Base-by-base conservation (phyloP, 2,329 filamentous ascomycete genomes). In the Alternaria solani region DNA sequence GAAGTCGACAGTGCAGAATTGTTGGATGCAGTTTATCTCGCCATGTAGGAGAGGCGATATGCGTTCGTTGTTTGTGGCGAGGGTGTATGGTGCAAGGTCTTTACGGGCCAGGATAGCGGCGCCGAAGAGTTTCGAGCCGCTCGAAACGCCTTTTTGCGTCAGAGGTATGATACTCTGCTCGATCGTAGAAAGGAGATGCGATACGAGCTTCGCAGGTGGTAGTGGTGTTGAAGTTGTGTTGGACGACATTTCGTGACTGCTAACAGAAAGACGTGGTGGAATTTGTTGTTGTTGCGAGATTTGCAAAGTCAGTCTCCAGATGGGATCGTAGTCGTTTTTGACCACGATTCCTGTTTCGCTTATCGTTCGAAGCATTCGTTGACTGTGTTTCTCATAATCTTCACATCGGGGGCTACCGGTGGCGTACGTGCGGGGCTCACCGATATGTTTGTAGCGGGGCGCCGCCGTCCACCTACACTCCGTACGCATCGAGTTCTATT, bases 1-100 rank as follows among this genome's bases (percentile, higher is more conserved):
- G 23, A 57, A 68, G 41, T 67, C 61, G 41, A 59, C 38, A 1
- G 79, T 79, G 75, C 86, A 87, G 77, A 87, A 87, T 32, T 82
- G 75, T 66, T 87, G 85, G 73, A 88, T 87, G 78, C 85, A 87
- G 73, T 87, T 85, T 73, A 87, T 86, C 65, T 88, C 86, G 61
- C 85, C 86, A 71, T 87, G 86, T 8, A 87, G 79, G 4, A 87
- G 79, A 2, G 86, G 86, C 5, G 85, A 87, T 1, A 71, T 72
- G 11, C 80, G 79, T 71, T 87, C 85, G 72, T 87, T 83, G 78
- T 88, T 88, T 46, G 84, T 87, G 9, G 85, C 80, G 6, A 85
- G 81, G 0, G 83, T 85, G 14, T 84, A 72, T 2, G 82, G 78
- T 0, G 65, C 44, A 6, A 87, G 80, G 16, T 69, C 71, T 2